phyloP scores from a whole-genome alignment of 208 protist species.

The Vickermania spadyakhi region DNA sequence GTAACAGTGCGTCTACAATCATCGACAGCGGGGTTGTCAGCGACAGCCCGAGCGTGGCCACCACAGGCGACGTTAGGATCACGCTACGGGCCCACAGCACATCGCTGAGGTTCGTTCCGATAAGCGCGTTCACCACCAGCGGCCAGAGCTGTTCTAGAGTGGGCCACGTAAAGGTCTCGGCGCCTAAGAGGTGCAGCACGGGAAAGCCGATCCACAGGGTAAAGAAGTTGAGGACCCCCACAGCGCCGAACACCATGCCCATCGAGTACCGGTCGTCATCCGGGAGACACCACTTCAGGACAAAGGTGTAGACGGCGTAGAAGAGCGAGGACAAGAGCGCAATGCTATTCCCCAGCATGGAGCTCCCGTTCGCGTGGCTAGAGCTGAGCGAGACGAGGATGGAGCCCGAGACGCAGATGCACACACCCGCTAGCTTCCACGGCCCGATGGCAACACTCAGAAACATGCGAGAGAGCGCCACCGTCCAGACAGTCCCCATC shows the following conservation, averaged over 20 bases:
- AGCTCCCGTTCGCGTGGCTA: constrained; percentile 11
- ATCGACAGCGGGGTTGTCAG: constrained; percentile 87
- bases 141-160: constrained; percentile 44
- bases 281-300: constrained; percentile 66
- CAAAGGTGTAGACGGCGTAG: constrained; percentile 83
- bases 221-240: constrained; percentile 71
- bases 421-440: constrained; percentile 44
- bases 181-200: constrained; percentile 32
- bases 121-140: constrained; percentile 70
- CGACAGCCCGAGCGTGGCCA: constrained; percentile 83
- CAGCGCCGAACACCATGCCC: constrained; percentile 82
- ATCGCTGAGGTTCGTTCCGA: constrained; percentile 88
- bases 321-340: constrained; percentile 79
- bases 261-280: constrained; percentile 82
- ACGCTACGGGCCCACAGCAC: constrained; percentile 87
- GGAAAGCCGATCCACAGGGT: constrained; percentile 68
- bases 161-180: constrained; percentile 68
- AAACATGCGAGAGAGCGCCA: constrained; percentile 68
- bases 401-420: constrained; percentile 49
- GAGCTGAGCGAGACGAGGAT: constrained; percentile 52
- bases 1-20: constrained; percentile 65
- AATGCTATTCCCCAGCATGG: constrained; percentile 49
- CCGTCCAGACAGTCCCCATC: constrained; percentile 80
- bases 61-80: constrained; percentile 80
- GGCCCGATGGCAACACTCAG: constrained; percentile 42